Percentiles rank a stretch among this genome's conserved stretches.
phyloP scores from a whole-genome alignment of 2,329 filamentous ascomycete genomes.

The Juglanconis sp. region DNA sequence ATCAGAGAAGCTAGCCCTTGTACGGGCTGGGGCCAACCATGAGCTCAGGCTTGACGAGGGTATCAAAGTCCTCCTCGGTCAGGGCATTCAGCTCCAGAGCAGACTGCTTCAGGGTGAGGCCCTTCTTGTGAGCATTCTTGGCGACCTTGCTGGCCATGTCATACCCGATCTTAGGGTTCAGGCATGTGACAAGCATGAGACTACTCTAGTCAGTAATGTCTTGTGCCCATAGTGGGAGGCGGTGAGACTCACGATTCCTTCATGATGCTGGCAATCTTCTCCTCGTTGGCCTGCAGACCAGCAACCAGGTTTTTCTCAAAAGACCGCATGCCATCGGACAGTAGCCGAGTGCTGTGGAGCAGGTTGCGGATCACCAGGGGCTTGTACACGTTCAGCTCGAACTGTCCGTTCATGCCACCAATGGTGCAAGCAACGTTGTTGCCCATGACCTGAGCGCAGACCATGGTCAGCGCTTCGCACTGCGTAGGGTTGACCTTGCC shows the following conservation, averaged over 20 bases:
- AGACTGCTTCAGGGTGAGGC: slow-evolving; percentile 85
- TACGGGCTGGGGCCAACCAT: slow-evolving; percentile 81
- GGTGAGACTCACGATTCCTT: slow-evolving; percentile 75
- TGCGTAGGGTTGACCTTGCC: slow-evolving; percentile 99
- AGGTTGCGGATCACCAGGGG: slow-evolving; percentile 93
- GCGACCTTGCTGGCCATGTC: slow-evolving; percentile 96
- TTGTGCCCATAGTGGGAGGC: background rate
- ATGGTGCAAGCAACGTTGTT: slow-evolving; percentile 93
- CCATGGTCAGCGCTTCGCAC: slow-evolving; percentile 96
- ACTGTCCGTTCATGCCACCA: slow-evolving; percentile 95
- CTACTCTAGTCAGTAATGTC: slow-evolving; percentile 40
- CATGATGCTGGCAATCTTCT: slow-evolving; percentile 83
- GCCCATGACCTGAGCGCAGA: slow-evolving; percentile 96
- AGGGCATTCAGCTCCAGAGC: slow-evolving; percentile 91
- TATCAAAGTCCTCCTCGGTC: slow-evolving; percentile 85
- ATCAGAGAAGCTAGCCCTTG: slow-evolving; percentile 39
- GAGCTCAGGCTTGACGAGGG: slow-evolving; percentile 84
- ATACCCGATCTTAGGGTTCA: slow-evolving; percentile 96
- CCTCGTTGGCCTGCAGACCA: slow-evolving; percentile 89
- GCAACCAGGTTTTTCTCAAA: slow-evolving; percentile 92
- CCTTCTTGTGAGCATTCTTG: slow-evolving; percentile 99
- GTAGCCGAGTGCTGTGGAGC: slow-evolving; percentile 83
- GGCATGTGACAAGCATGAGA: slow-evolving; percentile 95
- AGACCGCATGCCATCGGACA: slow-evolving; percentile 88
- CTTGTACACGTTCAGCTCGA: slow-evolving; percentile 99